These are phyloP conservation scores for Diplotaxis tenuifolia DNA, from an alignment of 345 rosid species.

Conservation along the genomic window DNA sequence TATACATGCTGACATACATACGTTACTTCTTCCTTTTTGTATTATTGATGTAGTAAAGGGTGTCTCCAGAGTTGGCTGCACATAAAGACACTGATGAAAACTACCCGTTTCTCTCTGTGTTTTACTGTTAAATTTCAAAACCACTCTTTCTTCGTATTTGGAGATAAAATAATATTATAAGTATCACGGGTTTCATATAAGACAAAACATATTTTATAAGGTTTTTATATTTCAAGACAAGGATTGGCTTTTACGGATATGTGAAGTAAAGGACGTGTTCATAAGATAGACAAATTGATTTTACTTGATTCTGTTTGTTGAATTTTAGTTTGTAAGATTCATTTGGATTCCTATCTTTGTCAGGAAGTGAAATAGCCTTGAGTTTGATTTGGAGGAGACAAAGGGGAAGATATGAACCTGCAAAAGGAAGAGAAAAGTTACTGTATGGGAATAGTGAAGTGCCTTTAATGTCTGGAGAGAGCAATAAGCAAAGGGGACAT, in stretches of 20 bases:
- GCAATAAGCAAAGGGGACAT: slow-evolving; percentile 18
- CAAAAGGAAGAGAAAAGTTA: slow-evolving; percentile 23
- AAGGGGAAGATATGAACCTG: slow-evolving; percentile 27
- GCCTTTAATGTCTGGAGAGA: slow-evolving; percentile 29
- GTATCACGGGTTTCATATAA: slow-evolving; percentile 17
- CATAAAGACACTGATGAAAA: slow-evolving; percentile 9
- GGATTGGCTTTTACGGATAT: slow-evolving; percentile 5
- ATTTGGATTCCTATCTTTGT: slow-evolving; percentile 16
- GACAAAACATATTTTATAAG: not conserved
- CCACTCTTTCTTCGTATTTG: slow-evolving; percentile 6
- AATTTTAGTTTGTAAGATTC: not conserved
- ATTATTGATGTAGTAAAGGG: slow-evolving; percentile 35
- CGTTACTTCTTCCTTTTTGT: slow-evolving; percentile 23
- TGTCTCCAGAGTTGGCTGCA: slow-evolving; percentile 29
- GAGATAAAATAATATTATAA: not conserved
- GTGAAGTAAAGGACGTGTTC: slow-evolving; percentile 5
- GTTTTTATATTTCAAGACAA: slow-evolving; percentile 17
- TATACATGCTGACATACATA: slow-evolving; percentile 11
- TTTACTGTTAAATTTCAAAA: slow-evolving; percentile 9
- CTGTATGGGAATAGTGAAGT: slow-evolving; percentile 16
- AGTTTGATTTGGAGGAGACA: slow-evolving; percentile 20
- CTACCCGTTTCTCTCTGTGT: slow-evolving; percentile 39
- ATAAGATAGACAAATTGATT: not conserved
- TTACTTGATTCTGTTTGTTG: not conserved
- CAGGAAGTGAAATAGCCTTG: slow-evolving; percentile 7